Base-by-base conservation (phyloP, 306 rosid species). In the Gillenia trifoliata region DNA sequence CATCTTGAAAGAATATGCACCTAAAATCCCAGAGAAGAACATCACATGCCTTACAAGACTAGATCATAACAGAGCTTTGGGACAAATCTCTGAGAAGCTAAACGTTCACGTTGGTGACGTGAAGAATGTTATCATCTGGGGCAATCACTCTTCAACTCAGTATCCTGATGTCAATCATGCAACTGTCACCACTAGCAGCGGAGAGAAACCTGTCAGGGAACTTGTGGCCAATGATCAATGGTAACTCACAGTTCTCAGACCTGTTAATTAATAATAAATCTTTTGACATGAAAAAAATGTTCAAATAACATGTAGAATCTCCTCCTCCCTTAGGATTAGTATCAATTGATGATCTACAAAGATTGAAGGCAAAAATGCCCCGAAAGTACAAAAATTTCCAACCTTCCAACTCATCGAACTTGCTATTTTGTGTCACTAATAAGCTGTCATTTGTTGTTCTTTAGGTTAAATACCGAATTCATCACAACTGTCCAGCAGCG, bases 161-260 rank as follows among this genome's bases (percentile, higher is more conserved):
- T 91, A 94, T 69, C 98, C 98, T 23, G 95, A 94, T 29, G 91
- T 87, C 68, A 92, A 91, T 75, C 99, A 94, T 64, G 99, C 96
- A 6, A 88, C 85, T 2, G 86, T 86, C 61, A 69, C 73, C 34
- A 73, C 71, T 33, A 71, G 66, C 52, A 7, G 60, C 0, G 85
- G 77, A 8, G 83, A 78, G 26, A 91, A 85, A 71, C 66, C 82
- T 1, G 97, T 92, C 72, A 72, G 83, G 74, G 85, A 87, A 78
- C 80, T 73, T 70, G 85, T 92, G 45, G 71, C 52, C 10, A 88
- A 90, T 74, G 92, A 88, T 83, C 66, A 85, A 0, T 92, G 95
- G 98, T 90, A 85, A 55, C 56, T 82, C 57, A 6, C 33, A 8
- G 30, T 6, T 78, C 61, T 62, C 66, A 30, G 74, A 64, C 40